Conservation (phyloP, 495 filamentous ascomycete genomes). For the Umbilicaria muhlenbergii region DNA sequence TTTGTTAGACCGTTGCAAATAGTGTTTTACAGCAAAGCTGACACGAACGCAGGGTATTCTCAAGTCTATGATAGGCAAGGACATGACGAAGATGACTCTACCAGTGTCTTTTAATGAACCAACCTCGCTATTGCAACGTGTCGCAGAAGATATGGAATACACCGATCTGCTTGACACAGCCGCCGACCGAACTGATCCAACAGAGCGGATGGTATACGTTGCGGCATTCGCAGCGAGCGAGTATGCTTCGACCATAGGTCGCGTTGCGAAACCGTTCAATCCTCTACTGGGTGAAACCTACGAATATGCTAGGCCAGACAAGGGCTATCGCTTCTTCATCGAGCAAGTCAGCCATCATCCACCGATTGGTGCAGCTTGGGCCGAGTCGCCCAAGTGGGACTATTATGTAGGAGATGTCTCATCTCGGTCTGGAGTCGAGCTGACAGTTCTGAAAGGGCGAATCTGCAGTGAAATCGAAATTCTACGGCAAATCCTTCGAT, state of each 20-base stretch:
- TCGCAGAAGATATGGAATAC: slow-evolving; percentile 96
- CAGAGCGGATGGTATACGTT: slow-evolving; percentile 91
- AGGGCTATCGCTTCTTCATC: slow-evolving; percentile 94
- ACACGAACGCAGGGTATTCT: slow-evolving; percentile 58
- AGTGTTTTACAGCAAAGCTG: slow-evolving; percentile 9
- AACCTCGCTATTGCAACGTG: slow-evolving; percentile 89
- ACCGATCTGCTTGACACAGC: slow-evolving; percentile 83
- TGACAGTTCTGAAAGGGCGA: slow-evolving; percentile 42
- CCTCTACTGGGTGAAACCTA: slow-evolving; percentile 92
- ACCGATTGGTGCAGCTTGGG: slow-evolving; percentile 84
- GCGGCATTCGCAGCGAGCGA: slow-evolving; percentile 90
- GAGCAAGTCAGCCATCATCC: slow-evolving; percentile 98
- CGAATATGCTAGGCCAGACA: slow-evolving; percentile 89
- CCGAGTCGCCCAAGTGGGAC: slow-evolving; percentile 87
- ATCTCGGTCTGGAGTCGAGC: background rate
- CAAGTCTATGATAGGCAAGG: slow-evolving; percentile 99
- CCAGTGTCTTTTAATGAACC: slow-evolving; percentile 98
- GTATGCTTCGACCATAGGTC: slow-evolving; percentile 90
- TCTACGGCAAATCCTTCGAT: slow-evolving; percentile 94
- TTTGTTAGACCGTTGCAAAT: slow-evolving; percentile 28
- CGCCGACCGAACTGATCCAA: slow-evolving; percentile 68
- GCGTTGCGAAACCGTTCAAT: slow-evolving; percentile 97
- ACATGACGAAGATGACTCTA: slow-evolving; percentile 99
- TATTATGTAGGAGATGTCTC: slow-evolving; percentile 49
- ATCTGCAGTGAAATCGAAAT: slow-evolving; percentile 91